Base-by-base conservation (phyloP, 495 filamentous ascomycete genomes). In the Penicillium pancosmium region DNA sequence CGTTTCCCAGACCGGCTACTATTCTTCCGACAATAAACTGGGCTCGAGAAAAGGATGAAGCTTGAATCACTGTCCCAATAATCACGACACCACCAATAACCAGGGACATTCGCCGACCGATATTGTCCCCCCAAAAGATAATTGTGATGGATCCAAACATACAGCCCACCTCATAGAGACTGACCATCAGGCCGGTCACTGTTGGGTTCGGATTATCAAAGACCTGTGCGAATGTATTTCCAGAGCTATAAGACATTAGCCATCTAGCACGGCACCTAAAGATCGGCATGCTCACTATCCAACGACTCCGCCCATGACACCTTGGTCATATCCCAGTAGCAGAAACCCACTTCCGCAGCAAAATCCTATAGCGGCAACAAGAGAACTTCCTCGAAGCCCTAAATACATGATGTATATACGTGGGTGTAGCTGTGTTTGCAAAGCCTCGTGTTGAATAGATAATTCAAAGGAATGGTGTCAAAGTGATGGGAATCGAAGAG, bases 1-100 rank as follows among this genome's bases (percentile, higher is more conserved):
- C 87, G 57, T 89, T 91, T 7, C 84, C 86, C 50, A 89, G 60
- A n/a, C 88, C 88, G 49, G 87, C 89, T 5, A 90, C 76, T 16
- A 85, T 80, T 59, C 88, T 76, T 1, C 88, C 88, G 56, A 87
- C 77, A 50, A 90, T 85, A 67, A 91, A 86, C 66, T 91, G 88
- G 1, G 82, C 82, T 11, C 76, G 62, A 19, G 62, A 56, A 27
- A 65, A 59, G 0, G 64, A 55, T 5, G 86, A 80, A 25, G 86
- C 72, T 63, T 91, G 88, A 44, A 91, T 87, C 27, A 86, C 76
- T 35, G 88, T 85, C n/a, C 89, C 89, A 3, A 87, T 49, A 56
- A 90, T 84, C 87, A 91, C 91, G 61, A 73, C 49, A 16, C 81
- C 86, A 51, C 89, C 89, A 1, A 79, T 56, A 23, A 86, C 82